Conservation (phyloP, 257 asterid genomes). For the Nicotiana tomentosiformis region DNA sequence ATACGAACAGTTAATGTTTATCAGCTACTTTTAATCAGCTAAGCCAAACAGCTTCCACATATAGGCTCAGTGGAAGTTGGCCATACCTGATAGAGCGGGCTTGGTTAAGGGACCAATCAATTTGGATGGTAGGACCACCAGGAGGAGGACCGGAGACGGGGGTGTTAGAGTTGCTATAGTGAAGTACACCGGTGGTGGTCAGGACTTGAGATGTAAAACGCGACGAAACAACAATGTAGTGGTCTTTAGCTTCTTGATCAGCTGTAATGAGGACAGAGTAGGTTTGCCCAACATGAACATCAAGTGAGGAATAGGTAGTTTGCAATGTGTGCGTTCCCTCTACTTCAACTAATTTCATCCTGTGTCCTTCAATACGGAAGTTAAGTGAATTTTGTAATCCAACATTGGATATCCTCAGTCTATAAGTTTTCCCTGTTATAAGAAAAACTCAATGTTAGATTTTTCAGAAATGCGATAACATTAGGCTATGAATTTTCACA, state of each 20-base stretch:
- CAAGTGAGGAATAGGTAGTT: constrained; percentile 69
- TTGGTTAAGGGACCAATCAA: constrained; percentile 94
- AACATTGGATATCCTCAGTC: constrained; percentile 77
- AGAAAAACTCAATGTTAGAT: neutral
- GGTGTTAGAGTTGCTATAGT: constrained; percentile 50
- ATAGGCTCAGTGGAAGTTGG: neutral
- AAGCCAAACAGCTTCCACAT: too few relatives aligned
- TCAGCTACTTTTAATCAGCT: neutral
- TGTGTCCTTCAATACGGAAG: constrained; percentile 83
- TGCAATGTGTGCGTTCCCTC: constrained; percentile 97
- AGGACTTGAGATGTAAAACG: constrained; percentile 65
- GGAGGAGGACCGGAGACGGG: constrained; percentile 69
- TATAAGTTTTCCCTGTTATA: constrained; percentile 60
- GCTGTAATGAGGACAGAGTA: constrained; percentile 82
- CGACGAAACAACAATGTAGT: constrained; percentile 58
- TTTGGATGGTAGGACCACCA: constrained; percentile 84
- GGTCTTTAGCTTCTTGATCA: constrained; percentile 68
- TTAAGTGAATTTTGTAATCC: constrained; percentile 79
- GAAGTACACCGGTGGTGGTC: constrained; percentile 66
- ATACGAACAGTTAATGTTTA: neutral
- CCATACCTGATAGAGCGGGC: constrained; percentile 77
- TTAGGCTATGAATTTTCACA: neutral
- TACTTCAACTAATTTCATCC: constrained; percentile 77
- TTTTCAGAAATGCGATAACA: neutral
- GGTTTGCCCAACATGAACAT: constrained; percentile 81